Evolutionary conservation across 768 basidiomycete species (phyloP), one percentile per base, ranked within the genome.

Genomic region (Crepidotus variabilis): DNA sequence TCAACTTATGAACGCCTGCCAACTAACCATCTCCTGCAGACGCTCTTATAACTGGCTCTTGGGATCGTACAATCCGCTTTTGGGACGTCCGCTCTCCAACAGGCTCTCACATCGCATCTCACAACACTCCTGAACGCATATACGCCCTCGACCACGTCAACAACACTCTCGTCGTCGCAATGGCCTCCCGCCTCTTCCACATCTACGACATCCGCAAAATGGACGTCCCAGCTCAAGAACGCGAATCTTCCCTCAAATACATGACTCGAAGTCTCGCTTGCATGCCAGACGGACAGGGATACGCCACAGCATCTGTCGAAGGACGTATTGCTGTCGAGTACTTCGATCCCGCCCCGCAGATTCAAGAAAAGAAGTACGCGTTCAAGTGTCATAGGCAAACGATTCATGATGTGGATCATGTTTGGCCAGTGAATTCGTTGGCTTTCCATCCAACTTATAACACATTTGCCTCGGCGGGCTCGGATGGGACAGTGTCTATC

Each of bases 251-350:
- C 61, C 71, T 99, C 57, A 97, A 97, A 71, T 98, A 90, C 68
- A 90, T 97, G 90, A 98, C 95, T 39, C 76, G 94, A 56, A 88
- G 87, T 48, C 71, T 99, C 52, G 92, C 90, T 13, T 93, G 92
- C 67, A 98, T 98, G 95, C 79, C 83, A 1, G 90, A 92, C 68
- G 94, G 95, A 1, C 84, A 94, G 74, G 95, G 96, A 10, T 99
- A 92, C 70, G 94, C 94, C 10, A 92, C 88, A 0, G 91, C 89
- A 0, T 94, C 92, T 0, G 93, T 95, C 13, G 97, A 99, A 65
- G 97, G 97, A 1, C 82, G 97, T 21, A 97, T 98, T 56, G 94
- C 95, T 0, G 94, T 98, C 28, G 97, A 99, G 70, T 99, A 96
- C 70, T 95, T 97, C 62, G 92, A 98, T 60, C 85, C 91, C 1